Conservation (phyloP, 176 grass and related monocot genomes). For the Puccinellia tenuiflora region DNA sequence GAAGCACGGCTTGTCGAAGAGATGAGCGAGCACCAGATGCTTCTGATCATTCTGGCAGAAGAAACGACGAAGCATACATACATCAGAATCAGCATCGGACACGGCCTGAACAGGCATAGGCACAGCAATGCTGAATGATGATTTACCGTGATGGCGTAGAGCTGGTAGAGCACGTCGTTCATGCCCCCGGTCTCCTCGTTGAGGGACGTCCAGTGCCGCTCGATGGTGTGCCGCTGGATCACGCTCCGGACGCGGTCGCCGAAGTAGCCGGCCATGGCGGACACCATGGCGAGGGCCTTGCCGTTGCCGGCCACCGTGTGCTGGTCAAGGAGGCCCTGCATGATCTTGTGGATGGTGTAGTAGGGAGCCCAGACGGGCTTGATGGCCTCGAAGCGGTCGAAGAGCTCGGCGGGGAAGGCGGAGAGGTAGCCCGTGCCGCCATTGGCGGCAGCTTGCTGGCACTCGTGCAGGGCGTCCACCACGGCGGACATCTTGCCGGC, state of each 20-base stretch:
- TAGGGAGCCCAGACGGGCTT: conserved; percentile 88
- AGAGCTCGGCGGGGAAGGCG: conserved; percentile 89
- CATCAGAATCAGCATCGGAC: neutral
- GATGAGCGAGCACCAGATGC: conserved; percentile 79
- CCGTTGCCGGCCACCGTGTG: conserved; percentile 52
- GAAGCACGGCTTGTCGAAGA: conserved; percentile 97
- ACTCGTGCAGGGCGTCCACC: conserved; percentile 57
- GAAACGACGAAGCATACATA: neutral
- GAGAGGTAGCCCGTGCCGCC: conserved; percentile 84
- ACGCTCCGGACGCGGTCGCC: conserved; percentile 60
- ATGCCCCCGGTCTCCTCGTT: conserved; percentile 99
- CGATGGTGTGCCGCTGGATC: conserved; percentile 64
- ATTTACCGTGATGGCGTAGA: conserved; percentile 71
- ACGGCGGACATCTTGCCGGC: conserved; percentile 59
- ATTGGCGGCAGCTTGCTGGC: conserved; percentile 48
- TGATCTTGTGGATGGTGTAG: conserved; percentile 99
- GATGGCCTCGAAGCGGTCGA: conserved; percentile 90
- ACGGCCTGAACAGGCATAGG: neutral
- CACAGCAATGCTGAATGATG: neutral
- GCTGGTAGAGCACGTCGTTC: conserved; percentile 97
- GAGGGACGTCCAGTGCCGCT: conserved; percentile 80
- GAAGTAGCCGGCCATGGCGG: conserved; percentile 86
- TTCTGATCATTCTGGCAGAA: conserved; percentile 59
- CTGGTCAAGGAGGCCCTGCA: conserved; percentile 92
- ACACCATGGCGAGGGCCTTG: conserved; percentile 61